Base-by-base conservation (phyloP, 257 asterid genomes). In the Capsicum rhomboideum region DNA sequence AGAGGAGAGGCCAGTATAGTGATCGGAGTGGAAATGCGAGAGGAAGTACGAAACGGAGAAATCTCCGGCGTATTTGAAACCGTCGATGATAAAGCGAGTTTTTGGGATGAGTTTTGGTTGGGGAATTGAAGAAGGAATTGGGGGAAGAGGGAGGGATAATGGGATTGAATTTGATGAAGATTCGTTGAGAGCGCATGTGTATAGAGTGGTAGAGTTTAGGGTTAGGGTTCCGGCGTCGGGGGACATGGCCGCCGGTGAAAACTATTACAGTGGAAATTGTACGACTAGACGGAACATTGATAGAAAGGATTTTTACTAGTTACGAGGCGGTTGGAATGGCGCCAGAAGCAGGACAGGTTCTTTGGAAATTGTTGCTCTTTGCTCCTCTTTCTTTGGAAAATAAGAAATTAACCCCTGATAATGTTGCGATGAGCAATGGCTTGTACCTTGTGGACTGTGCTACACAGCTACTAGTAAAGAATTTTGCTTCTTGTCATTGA, bases 11-110 rank as follows among this genome's bases (percentile, higher is more conserved):
- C 99, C 99, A 14, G 94, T 88, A 92, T 93, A 95, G 88, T 95
- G 98, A 74, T 96, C 99, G 86, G 97, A 96, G 92, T 96, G 98
- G 88, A 94, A 96, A 89, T 94, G 99, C 28, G 99, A 90, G 78
- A 96, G 98, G 90, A 96, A 94, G 90, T 96, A 96, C 8, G 98
- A 92, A 72, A 89, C 84, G 23, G 98, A 91, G 89, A 92, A 93
- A 61, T 84, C 87, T 85, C 90, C 90, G 28, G 95, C 91, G 84
- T 90, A 82, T 87, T 88, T 91, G 91, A 94, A 93, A 44, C 95
- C 97, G 82, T 96, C 98, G 89, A 96, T 87, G 80, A 93, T 83
- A 89, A 96, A 96, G 82, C 97, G 97, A 85, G 98, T 94, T 49
- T 79, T 88, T 29, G 99, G 97, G 79, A 96, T 94, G 86, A 90